These are phyloP conservation scores for Somion occarium DNA, from an alignment of 1,284 basidiomycete species.

Conservation along the genomic window DNA sequence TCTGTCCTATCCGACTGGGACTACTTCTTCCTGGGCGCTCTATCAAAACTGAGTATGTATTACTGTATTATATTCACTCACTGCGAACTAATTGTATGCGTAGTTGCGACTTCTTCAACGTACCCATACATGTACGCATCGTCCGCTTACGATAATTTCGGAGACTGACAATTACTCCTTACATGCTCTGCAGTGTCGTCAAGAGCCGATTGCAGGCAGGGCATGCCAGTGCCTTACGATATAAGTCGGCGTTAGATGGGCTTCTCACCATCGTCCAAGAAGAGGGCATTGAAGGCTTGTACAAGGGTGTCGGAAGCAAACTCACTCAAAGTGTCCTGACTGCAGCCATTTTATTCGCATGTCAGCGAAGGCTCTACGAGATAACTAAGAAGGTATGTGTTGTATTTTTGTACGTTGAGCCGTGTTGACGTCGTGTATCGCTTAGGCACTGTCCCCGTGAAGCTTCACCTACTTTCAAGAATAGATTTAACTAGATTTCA, in stretches of 20 bases:
- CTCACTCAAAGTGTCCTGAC: slow-evolving; percentile 87
- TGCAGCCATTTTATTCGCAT: slow-evolving; percentile 85
- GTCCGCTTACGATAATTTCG: background rate
- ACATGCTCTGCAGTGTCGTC: slow-evolving; percentile 52
- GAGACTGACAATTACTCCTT: background rate
- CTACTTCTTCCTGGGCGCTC: slow-evolving; percentile 83
- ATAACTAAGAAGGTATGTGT: slow-evolving; percentile 52
- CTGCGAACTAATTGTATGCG: background rate
- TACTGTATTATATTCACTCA: slow-evolving; percentile 4
- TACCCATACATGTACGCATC: slow-evolving; percentile 73
- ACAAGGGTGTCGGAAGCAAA: slow-evolving; percentile 83
- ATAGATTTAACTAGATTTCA: too few relatives aligned
- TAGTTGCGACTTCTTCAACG: slow-evolving; percentile 70
- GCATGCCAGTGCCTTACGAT: slow-evolving; percentile 52
- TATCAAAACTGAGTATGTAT: slow-evolving; percentile 76
- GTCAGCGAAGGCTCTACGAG: slow-evolving; percentile 75
- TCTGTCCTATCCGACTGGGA: slow-evolving; percentile 76
- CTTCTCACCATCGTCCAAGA: slow-evolving; percentile 66
- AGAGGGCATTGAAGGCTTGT: slow-evolving; percentile 79
- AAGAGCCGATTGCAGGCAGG: slow-evolving; percentile 83
- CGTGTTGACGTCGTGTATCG: too few relatives aligned
- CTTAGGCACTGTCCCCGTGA: too few relatives aligned
- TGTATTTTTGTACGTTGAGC: too few relatives aligned
- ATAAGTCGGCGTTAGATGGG: slow-evolving; percentile 71
- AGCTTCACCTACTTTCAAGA: too few relatives aligned